Percentiles rank a stretch among this genome's conserved stretches.
Conservation (phyloP, 108 stramenopile genomes). For the Epithemia pelagica region DNA sequence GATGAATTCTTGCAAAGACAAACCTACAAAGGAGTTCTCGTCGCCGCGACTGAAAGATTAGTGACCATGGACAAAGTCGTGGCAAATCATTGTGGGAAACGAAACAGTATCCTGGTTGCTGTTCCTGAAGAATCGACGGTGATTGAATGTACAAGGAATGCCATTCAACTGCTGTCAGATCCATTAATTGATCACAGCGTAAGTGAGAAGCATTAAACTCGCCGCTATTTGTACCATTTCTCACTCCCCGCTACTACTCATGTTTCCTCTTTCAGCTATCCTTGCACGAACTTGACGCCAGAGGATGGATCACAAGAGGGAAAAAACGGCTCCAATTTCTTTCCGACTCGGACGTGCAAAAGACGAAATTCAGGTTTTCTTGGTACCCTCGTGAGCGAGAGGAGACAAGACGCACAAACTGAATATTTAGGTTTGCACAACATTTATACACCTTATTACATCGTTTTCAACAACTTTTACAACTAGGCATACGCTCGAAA, state of each 20-base stretch:
- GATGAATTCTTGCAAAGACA: not conserved
- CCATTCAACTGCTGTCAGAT: not conserved
- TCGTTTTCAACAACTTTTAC: too few relatives aligned
- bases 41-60: not conserved
- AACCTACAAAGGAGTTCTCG: not conserved
- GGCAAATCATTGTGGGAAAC: not conserved
- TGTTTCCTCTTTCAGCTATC: not conserved
- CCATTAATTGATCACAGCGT: not conserved
- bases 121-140: not conserved
- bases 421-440: too few relatives aligned
- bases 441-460: too few relatives aligned
- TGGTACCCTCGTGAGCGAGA: too few relatives aligned
- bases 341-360: not conserved
- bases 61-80: not conserved
- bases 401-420: too few relatives aligned
- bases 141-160: not conserved
- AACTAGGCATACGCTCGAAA: too few relatives aligned
- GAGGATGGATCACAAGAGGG: not conserved
- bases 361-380: not conserved
- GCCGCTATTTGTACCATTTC: too few relatives aligned
- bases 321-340: not conserved
- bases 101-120: not conserved
- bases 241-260: too few relatives aligned
- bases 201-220: too few relatives aligned
- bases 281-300: not conserved